Evolutionary conservation across 2,329 filamentous ascomycete genomes (phyloP), one percentile per base, ranked within the genome.

Genomic region (Decorospora gaudefroyi): DNA sequence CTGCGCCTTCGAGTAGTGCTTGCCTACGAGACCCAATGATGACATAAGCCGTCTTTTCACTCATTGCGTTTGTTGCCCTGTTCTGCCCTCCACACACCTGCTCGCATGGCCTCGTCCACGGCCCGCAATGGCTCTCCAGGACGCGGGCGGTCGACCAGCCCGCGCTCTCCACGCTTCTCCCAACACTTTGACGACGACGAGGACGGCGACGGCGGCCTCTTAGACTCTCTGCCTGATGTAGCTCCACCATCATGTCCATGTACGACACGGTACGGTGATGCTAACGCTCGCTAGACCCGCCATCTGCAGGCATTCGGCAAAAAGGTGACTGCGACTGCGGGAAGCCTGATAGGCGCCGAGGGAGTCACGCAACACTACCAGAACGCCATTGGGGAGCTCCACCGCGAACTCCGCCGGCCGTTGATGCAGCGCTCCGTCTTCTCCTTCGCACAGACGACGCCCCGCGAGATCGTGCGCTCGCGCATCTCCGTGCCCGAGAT

Each of bases 321-420:
- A 67, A 99, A 96, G 74, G 90, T 97, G 52, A 93, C 91, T 19
- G 90, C 90, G 18, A 97, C 93, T 13, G 93, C 93, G 43, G 88
- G 84, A 64, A 90, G 95, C 71, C 79, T 99, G 57, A 95, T 97
- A 64, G 86, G 67, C 47, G 73, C 72, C 71, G 78, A 68, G 59
- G 76, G 64, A 62, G 78, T 73, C 67, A 78, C 68, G 64, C 72
- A 77, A 46, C 86, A 90, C 72, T 97, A 96, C 72, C 86, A 93
- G 66, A 84, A 79, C 72, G 92, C 93, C 53, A 86, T 99, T 79
- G 85, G 81, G 63, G 88, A 93, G 69, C 85, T 99, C 38, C 89
- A 95, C 65, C 89, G 89, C 64, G 90, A 96, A 71, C 80, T 97
- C 61, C 84, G 88, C 57, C 83, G 88, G 39, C 93, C 93, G 4